phyloP scores from a whole-genome alignment of 768 basidiomycete genomes.

The Tylopilus cervinicoccineus region DNA sequence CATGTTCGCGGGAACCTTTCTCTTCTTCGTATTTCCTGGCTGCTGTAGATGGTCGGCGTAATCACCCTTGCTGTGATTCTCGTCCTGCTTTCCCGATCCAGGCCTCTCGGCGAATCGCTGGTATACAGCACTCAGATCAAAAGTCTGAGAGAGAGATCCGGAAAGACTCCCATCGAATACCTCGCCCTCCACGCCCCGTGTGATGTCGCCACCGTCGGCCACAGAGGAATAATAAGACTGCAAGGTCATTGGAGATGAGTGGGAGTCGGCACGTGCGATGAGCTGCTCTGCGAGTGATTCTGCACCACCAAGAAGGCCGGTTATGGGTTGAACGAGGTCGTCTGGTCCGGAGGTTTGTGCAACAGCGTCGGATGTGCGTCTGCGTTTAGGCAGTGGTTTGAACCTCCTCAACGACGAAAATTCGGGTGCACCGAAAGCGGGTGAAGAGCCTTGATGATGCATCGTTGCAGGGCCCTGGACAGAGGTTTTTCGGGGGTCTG shows the following conservation, averaged over 20 bases:
- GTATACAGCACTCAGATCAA: constrained; percentile 28
- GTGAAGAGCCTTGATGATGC: constrained; percentile 50
- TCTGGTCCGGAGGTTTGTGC: constrained; percentile 23
- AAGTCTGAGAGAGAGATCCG: constrained; percentile 21
- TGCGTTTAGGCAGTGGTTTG: constrained; percentile 77
- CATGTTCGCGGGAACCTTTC: constrained; percentile 74
- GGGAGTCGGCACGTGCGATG: constrained; percentile 51
- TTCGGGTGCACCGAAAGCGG: constrained; percentile 63
- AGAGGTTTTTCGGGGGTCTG: constrained; percentile 16
- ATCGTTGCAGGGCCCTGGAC: constrained; percentile 30
- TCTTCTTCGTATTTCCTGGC: constrained; percentile 83
- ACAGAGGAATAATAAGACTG: constrained; percentile 64
- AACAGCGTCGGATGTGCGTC: constrained; percentile 45
- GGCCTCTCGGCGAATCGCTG: constrained; percentile 23
- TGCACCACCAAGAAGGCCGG: constrained; percentile 36
- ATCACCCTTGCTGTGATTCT: constrained; percentile 56
- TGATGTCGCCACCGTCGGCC: constrained; percentile 37
- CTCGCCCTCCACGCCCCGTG: constrained; percentile 31
- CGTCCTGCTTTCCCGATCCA: constrained; percentile 39
- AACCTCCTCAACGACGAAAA: constrained; percentile 60
- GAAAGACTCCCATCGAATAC: constrained; percentile 14
- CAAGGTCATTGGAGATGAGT: constrained; percentile 56
- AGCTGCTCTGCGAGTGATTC: constrained; percentile 55
- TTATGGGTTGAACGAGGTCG: constrained; percentile 30
- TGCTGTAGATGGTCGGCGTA: constrained; percentile 68